Evolutionary conservation across 495 filamentous ascomycete species (phyloP).

Genomic region (Daldinia loculata): DNA sequence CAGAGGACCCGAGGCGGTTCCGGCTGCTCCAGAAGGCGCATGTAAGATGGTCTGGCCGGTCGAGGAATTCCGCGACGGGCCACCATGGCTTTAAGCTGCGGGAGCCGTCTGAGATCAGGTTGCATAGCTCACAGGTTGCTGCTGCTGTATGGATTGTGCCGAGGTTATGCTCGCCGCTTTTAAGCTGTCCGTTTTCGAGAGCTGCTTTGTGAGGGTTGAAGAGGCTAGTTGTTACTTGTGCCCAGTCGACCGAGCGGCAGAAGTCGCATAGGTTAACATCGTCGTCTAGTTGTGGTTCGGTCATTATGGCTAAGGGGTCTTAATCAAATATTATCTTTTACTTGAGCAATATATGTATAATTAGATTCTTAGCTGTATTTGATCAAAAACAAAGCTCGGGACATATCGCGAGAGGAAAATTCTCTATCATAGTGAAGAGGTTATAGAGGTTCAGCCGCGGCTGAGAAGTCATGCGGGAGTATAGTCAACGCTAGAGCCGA

Average conservation of each 20-base stretch:
- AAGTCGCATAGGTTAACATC: slow-evolving; percentile 21
- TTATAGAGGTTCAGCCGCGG: background rate
- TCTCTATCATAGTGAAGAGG: no score
- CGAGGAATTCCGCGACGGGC: slow-evolving; percentile 23
- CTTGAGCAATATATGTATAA: no score
- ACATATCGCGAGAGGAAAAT: no score
- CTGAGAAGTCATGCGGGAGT: slow-evolving; percentile 14
- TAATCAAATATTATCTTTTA: no score
- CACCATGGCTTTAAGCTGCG: slow-evolving; percentile 15
- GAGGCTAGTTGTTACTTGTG: slow-evolving; percentile 14
- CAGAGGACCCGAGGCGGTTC: slow-evolving; percentile 18
- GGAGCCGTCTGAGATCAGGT: slow-evolving; percentile 7
- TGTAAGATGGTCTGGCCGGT: slow-evolving; percentile 13
- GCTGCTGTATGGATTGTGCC: slow-evolving; percentile 8
- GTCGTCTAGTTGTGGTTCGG: background rate
- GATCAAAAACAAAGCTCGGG: no score
- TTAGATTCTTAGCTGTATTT: no score
- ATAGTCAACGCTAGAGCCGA: slow-evolving; percentile 8
- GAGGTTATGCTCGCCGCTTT: slow-evolving; percentile 30
- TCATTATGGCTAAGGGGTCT: background rate
- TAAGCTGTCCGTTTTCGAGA: slow-evolving; percentile 6
- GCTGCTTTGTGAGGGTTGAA: slow-evolving; percentile 16
- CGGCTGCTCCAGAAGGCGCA: slow-evolving; percentile 25
- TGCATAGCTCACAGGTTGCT: slow-evolving; percentile 13
- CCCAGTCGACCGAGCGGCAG: slow-evolving; percentile 29